Evolutionary conservation across 2,329 filamentous ascomycete species (phyloP).

Genomic region (Cordyceps javanica): DNA sequence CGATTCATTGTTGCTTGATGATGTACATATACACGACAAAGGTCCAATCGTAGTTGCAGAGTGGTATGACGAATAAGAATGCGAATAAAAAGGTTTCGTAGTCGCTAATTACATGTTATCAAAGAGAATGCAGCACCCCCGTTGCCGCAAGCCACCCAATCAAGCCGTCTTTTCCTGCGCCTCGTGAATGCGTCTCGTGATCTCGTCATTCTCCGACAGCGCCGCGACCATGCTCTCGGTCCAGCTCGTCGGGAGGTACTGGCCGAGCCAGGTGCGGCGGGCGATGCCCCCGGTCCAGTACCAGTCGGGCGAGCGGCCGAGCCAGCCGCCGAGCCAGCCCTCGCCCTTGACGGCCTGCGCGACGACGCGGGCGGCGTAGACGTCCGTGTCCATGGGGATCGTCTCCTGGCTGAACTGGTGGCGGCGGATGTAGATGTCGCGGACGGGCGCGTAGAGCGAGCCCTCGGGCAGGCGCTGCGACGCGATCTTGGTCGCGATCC

Average conservation of each 20-base stretch:
- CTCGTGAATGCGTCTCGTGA: not conserved
- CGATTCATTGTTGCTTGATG: too few species aligned
- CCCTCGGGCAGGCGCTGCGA: constrained; percentile 35
- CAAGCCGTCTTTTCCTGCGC: not conserved
- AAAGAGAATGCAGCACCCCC: not conserved
- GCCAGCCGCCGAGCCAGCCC: constrained; percentile 21
- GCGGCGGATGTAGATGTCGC: constrained; percentile 39
- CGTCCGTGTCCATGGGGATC: constrained; percentile 37
- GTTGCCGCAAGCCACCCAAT: not conserved
- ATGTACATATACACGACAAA: too few species aligned
- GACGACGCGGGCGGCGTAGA: constrained; percentile 39
- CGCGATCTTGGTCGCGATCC: constrained; percentile 39
- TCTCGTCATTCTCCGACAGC: constrained; percentile 8
- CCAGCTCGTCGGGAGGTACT: constrained; percentile 8
- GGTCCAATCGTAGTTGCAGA: too few species aligned
- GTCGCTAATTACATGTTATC: not conserved
- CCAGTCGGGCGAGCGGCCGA: constrained; percentile 20
- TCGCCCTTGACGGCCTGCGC: constrained; percentile 34
- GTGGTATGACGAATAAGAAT: too few species aligned
- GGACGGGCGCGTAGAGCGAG: constrained; percentile 42
- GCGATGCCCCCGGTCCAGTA: constrained; percentile 10
- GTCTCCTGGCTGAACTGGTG: constrained; percentile 44
- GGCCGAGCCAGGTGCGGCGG: constrained; percentile 3
- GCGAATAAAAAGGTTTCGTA: too few species aligned
- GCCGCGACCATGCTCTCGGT: not conserved